Conservation (phyloP, 2,329 filamentous ascomycete species). For the Zymoseptoria passerinii region DNA sequence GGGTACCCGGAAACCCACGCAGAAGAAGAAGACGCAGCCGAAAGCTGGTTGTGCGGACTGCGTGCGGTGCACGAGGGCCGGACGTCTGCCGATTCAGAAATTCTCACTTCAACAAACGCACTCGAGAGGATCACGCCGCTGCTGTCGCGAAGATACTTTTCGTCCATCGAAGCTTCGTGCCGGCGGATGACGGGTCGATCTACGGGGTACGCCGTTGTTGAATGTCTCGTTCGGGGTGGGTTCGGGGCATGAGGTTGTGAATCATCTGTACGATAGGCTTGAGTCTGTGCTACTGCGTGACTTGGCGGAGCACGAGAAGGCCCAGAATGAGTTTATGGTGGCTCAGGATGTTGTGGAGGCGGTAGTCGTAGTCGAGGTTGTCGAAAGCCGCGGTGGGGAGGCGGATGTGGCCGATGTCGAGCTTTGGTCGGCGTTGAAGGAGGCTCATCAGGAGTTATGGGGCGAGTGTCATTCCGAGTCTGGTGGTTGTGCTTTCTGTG, state of each 20-base stretch:
- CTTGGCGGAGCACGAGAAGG: background rate
- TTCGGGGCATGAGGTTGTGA: background rate
- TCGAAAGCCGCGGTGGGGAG: background rate
- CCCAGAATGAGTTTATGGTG: background rate
- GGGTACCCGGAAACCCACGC: background rate
- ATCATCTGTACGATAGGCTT: background rate
- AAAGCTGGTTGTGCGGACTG: background rate
- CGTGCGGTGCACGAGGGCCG: background rate
- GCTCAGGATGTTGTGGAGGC: background rate
- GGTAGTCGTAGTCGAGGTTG: background rate
- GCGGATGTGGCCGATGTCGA: background rate
- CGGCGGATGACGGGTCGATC: background rate
- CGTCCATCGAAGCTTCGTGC: background rate
- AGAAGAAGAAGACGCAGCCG: background rate
- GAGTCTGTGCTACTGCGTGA: background rate
- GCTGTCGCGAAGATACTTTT: background rate
- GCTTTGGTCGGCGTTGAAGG: background rate
- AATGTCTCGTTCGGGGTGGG: background rate
- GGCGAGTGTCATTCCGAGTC: background rate
- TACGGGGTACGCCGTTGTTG: background rate
- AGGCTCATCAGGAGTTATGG: background rate
- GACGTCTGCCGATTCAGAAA: background rate
- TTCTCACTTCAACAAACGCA: background rate
- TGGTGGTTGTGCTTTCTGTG: background rate
- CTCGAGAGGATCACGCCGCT: background rate